These are phyloP conservation scores for Mastigamoeba balamuthi DNA, from an alignment of 78 protist genomes.

Conservation along the genomic window DNA sequence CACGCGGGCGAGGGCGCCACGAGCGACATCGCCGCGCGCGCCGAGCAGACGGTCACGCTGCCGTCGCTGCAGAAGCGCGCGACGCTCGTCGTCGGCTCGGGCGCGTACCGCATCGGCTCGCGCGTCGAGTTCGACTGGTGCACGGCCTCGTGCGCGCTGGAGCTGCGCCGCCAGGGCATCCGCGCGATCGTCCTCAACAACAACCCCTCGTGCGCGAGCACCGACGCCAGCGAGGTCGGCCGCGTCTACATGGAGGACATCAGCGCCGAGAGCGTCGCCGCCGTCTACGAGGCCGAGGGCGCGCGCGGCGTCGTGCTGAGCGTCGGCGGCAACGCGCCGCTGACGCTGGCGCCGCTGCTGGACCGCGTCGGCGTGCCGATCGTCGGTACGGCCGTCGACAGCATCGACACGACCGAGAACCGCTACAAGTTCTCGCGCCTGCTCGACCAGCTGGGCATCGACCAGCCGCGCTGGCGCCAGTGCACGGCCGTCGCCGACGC, in stretches of 20 bases:
- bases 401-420: conserved; percentile 92
- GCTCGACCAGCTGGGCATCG: conserved; percentile 77
- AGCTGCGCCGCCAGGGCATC: conserved; percentile 68
- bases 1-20: conserved; percentile 62
- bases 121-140: conserved; percentile 76
- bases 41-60: conserved; percentile 44
- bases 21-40: conserved; percentile 60
- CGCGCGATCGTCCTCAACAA: too few species aligned
- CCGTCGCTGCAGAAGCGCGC: too few species aligned
- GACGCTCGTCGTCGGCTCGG: too few species aligned
- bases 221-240: too few species aligned
- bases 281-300: conserved; percentile 88
- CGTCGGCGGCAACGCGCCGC: conserved; percentile 90
- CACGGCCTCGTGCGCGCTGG: conserved; percentile 61
- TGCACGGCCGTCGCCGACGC: conserved; percentile 63
- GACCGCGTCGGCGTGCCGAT: conserved; percentile 41
- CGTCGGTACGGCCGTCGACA: conserved; percentile 82
- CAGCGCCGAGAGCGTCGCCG: conserved; percentile 95
- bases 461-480: conserved; percentile 88
- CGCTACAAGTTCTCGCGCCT: conserved; percentile 88
- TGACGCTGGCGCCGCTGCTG: conserved; percentile 77
- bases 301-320: conserved; percentile 60
- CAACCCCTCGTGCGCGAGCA: too few species aligned
- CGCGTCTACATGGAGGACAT: conserved; percentile 94
- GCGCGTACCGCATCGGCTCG: conserved; percentile 88